Conservation (phyloP, 2,329 filamentous ascomycete species). For the Immersiporthe knoxdaviesiana region DNA sequence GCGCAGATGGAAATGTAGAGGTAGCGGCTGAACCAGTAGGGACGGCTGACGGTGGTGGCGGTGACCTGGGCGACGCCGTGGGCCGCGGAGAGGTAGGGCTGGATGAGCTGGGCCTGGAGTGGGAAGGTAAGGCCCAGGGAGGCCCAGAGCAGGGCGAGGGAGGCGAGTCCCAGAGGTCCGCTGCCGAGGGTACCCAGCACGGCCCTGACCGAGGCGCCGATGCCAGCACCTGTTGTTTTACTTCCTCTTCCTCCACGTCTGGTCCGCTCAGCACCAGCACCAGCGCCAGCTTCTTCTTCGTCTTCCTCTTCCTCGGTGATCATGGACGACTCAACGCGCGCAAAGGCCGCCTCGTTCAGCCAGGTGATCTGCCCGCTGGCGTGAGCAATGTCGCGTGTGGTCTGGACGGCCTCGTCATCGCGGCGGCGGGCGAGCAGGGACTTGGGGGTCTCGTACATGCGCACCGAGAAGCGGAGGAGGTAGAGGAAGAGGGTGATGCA, state of each 20-base stretch:
- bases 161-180: not conserved
- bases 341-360: conserved; percentile 18
- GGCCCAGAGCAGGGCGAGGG: conserved; percentile 14
- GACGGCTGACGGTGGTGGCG: conserved; percentile 6
- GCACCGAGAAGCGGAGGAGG: conserved; percentile 16
- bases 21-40: conserved; percentile 15
- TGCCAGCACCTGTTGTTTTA: too few relatives aligned
- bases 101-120: conserved; percentile 5
- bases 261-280: not conserved
- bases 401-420: conserved; percentile 18
- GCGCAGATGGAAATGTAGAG: conserved; percentile 16
- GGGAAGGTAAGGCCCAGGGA: conserved; percentile 8
- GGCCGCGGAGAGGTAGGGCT: conserved; percentile 5
- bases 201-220: not conserved
- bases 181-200: conserved; percentile 7
- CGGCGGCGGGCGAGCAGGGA: conserved; percentile 17
- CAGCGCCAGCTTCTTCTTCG: not conserved
- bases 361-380: conserved; percentile 13
- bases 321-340: conserved; percentile 16
- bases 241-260: too few relatives aligned
- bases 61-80: conserved; percentile 2
- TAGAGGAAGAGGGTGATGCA: conserved; percentile 22
- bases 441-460: conserved; percentile 18
- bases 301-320: conserved; percentile 9
- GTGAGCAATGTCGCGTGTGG: conserved; percentile 11